phyloP scores from a whole-genome alignment of 2,329 filamentous ascomycete genomes.

The Botrytis squamosa region DNA sequence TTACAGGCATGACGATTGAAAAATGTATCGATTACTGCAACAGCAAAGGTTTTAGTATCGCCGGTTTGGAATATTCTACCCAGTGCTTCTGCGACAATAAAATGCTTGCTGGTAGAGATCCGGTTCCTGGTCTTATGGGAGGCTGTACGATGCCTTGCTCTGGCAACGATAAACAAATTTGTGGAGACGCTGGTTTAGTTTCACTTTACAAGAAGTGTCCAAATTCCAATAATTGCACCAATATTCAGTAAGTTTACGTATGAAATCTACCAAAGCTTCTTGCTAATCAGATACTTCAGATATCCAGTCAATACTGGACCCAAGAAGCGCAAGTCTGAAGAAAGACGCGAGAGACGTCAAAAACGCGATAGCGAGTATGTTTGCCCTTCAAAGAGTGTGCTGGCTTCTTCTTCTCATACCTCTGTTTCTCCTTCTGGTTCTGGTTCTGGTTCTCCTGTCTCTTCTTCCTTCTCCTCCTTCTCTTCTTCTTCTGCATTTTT shows the following conservation, averaged over 20 bases:
- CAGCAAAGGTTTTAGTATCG: conserved; percentile 29
- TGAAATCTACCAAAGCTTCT: neutral
- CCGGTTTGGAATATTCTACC: conserved; percentile 40
- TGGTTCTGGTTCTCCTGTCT: neutral
- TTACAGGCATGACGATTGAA: conserved; percentile 29
- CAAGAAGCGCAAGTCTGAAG: conserved; percentile 4
- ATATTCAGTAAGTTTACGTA: conserved; percentile 1
- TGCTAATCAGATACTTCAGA: neutral
- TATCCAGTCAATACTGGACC: conserved; percentile 14
- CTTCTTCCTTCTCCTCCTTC: too few species aligned
- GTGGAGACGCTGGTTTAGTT: conserved; percentile 31
- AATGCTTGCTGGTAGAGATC: conserved; percentile 22
- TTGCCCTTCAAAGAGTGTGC: neutral
- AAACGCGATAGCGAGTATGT: neutral
- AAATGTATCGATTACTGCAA: conserved; percentile 39
- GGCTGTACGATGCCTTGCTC: conserved; percentile 24
- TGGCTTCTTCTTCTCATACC: neutral
- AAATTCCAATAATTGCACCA: neutral
- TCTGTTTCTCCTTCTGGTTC: neutral
- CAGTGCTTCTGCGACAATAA: conserved; percentile 36
- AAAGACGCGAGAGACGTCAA: conserved; percentile 16
- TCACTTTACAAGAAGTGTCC: conserved; percentile 24
- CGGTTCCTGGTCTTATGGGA: conserved; percentile 12
- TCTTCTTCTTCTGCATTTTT: neutral
- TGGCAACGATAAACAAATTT: conserved; percentile 27